Evolutionary conservation across 2,329 filamentous ascomycete genomes (phyloP).

Genomic region (Talaromyces pinophilus): DNA sequence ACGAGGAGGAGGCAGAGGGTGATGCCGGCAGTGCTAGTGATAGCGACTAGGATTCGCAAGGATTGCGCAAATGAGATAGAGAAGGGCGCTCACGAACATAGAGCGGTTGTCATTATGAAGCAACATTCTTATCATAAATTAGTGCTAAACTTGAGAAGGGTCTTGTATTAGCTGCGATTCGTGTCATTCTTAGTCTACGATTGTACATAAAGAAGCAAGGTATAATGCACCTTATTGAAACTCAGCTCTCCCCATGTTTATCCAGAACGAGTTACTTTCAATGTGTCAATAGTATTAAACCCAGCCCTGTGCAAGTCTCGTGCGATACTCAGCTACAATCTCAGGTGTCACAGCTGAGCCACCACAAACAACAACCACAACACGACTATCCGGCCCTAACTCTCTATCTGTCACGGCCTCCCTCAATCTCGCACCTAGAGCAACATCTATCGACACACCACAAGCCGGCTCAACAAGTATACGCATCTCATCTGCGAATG

Average conservation of each 20-base stretch:
- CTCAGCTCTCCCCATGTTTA: background rate
- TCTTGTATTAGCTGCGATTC: background rate
- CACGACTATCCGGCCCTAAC: constrained; percentile 34
- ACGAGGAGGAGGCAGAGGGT: constrained; percentile 38
- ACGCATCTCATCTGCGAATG: constrained; percentile 75
- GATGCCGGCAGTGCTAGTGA: constrained; percentile 44
- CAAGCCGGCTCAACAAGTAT: constrained; percentile 80
- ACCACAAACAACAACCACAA: constrained; percentile 42
- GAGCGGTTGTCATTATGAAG: background rate
- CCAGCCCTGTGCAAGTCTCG: constrained; percentile 42
- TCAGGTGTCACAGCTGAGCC: constrained; percentile 55
- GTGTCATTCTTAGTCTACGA: background rate
- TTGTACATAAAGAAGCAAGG: background rate
- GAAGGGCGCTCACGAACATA: background rate
- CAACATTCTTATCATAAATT: background rate
- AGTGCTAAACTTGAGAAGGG: background rate
- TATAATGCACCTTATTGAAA: background rate
- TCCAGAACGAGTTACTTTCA: background rate
- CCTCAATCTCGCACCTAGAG: constrained; percentile 29
- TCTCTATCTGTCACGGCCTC: constrained; percentile 29
- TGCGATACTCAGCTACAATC: constrained; percentile 53
- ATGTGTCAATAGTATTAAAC: background rate
- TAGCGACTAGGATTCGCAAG: constrained; percentile 28
- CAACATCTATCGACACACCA: constrained; percentile 67
- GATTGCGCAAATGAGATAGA: background rate